Evolutionary conservation across 441 rosid species (phyloP).

Genomic region (Omphalea diandra): DNA sequence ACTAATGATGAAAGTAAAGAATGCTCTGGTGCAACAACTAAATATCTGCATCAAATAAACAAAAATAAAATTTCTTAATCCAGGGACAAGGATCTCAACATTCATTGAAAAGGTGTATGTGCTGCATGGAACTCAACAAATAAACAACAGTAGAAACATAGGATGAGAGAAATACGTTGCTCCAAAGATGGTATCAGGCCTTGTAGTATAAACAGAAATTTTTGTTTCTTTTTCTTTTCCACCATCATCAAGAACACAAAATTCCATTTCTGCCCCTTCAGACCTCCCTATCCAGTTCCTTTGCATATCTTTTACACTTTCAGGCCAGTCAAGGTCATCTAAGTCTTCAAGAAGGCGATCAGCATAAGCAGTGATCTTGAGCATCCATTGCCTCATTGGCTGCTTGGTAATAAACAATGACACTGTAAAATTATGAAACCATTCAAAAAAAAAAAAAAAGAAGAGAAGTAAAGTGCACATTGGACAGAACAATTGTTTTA

Average conservation of each 20-base stretch:
- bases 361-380: slow-evolving; percentile 93
- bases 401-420: slow-evolving; percentile 96
- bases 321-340: slow-evolving; percentile 96
- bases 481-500: slow-evolving; percentile 19
- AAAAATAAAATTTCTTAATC: slow-evolving; percentile 12
- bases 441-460: slow-evolving; percentile 48
- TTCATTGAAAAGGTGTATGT: not conserved
- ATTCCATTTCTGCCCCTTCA: slow-evolving; percentile 83
- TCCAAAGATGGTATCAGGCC: slow-evolving; percentile 68
- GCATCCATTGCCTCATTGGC: slow-evolving; percentile 99
- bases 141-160: not conserved
- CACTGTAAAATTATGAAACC: slow-evolving; percentile 85
- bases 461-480: slow-evolving; percentile 22
- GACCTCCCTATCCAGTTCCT: slow-evolving; percentile 97
- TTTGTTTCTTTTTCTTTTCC: slow-evolving; percentile 52
- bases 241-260: slow-evolving; percentile 53
- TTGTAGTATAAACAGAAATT: slow-evolving; percentile 78
- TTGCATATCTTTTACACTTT: slow-evolving; percentile 91
- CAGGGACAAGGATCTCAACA: slow-evolving; percentile 9
- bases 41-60: slow-evolving; percentile 54
- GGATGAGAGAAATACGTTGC: not conserved
- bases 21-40: slow-evolving; percentile 97
- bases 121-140: not conserved
- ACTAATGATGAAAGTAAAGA: slow-evolving; percentile 53
- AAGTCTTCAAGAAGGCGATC: slow-evolving; percentile 93